Evolutionary conservation across 2,329 filamentous ascomycete genomes (phyloP), one percentile per base, ranked within the genome.

Genomic region (Trichoderma oligosporum): DNA sequence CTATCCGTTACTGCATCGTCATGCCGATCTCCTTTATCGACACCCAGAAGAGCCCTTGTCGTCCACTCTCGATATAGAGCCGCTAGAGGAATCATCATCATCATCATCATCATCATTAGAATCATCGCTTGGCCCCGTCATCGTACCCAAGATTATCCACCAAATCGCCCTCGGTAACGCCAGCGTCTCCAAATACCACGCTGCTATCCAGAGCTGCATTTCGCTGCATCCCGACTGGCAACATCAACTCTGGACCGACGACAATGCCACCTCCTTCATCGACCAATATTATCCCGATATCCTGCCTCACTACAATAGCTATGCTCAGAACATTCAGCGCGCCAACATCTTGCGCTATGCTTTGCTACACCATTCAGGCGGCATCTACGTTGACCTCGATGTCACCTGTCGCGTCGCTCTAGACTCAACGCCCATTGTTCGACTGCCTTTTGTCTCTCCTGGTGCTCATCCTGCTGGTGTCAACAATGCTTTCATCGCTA

Each of bases 111-210:
- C 31, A 11, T 24, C 42, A 1, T 25, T 27, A 4, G 18, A 11
- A 3, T 45, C 56, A 1, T 14, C 36, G 6, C 39, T 38, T 7
- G 25, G n/a, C 25, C 48, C 58, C 4, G 35, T 54, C 24, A 36
- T 58, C 25, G 58, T 61, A 18, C 58, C 58, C 35, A 62, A 61
- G 51, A 63, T 63, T 24, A 61, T 64, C 29, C 61, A 64, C 51
- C 62, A 80, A 63, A 52, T 76, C 7, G 67, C 70, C 7, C 63
- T 67, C 9, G 67, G 73, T 0, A 76, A 77, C 58, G 78, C 76
- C 1, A 67, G 68, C 29, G 78, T 80, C 61, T 62, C 71, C 4
- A 64, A 71, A 4, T 61, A 66, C 39, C 56, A 61, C 24, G 48
- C 39, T 16, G 62, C 63, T 41, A 62, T 64, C 22, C 22, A 61